phyloP scores from a whole-genome alignment of 208 protist genomes.

The Crithidia mellificae region DNA sequence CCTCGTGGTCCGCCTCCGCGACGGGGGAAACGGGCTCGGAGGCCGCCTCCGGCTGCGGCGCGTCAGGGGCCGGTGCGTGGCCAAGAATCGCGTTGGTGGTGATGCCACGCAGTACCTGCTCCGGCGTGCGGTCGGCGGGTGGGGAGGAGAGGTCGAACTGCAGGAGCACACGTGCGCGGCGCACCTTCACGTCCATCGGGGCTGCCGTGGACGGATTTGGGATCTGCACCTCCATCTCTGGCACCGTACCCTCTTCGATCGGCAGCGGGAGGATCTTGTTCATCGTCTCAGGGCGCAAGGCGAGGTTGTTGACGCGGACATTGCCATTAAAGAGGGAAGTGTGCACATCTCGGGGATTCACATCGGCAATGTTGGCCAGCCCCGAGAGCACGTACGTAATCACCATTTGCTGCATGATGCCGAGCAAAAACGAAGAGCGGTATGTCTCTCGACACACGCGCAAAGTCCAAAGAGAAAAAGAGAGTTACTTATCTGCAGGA shows the following conservation, averaged over 20 bases:
- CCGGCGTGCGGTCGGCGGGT: constrained; percentile 37
- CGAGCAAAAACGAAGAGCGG: neutral
- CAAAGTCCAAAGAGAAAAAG: neutral
- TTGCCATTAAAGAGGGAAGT: constrained; percentile 56
- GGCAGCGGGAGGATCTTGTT: constrained; percentile 59
- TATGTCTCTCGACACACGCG: neutral
- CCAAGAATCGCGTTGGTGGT: constrained; percentile 61
- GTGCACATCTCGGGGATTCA: constrained; percentile 63
- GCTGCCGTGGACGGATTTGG: constrained; percentile 58
- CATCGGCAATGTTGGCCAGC: constrained; percentile 74
- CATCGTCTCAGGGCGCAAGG: constrained; percentile 52
- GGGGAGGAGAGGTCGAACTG: constrained; percentile 36
- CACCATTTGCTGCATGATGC: constrained; percentile 62
- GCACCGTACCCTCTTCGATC: constrained; percentile 57
- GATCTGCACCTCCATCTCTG: constrained; percentile 57
- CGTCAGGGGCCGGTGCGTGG: constrained; percentile 4
- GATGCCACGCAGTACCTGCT: constrained; percentile 57
- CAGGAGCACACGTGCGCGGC: constrained; percentile 34
- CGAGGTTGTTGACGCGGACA: constrained; percentile 55
- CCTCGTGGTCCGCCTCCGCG: constrained; percentile 6
- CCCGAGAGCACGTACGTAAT: constrained; percentile 70
- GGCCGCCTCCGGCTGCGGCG: constrained; percentile 2
- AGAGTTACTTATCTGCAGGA: no score
- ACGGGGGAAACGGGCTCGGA: constrained; percentile 26
- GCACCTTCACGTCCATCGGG: constrained; percentile 46